These are phyloP conservation scores for Tolypocladium ophioglossoides DNA, from an alignment of 2,329 filamentous ascomycete genomes.

Conservation along the genomic window DNA sequence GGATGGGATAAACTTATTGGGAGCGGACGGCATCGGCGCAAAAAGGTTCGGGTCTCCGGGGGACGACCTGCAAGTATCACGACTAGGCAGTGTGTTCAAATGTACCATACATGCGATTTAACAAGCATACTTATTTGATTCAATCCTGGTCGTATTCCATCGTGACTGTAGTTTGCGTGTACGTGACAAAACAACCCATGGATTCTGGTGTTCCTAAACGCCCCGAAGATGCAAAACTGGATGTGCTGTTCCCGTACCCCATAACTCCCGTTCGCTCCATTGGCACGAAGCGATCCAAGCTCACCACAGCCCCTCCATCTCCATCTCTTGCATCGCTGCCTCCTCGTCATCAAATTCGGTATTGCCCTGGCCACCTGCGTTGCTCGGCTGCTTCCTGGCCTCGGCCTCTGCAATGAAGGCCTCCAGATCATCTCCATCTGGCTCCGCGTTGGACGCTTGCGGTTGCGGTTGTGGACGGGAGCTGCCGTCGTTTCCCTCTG, in stretches of 20 bases:
- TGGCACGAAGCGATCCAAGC: not conserved
- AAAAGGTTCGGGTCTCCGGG: slow-evolving; percentile 1
- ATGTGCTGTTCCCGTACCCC: not conserved
- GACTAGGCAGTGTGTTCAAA: not conserved
- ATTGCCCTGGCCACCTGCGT: slow-evolving; percentile 3
- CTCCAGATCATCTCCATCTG: slow-evolving; percentile 35
- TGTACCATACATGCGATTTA: slow-evolving; percentile 4
- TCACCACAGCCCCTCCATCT: slow-evolving; percentile 47
- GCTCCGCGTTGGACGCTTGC: not conserved
- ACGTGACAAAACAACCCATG: not conserved
- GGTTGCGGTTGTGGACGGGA: not conserved
- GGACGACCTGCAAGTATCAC: not conserved
- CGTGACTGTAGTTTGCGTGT: not conserved
- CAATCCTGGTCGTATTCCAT: not conserved
- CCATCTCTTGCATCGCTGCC: slow-evolving; percentile 57
- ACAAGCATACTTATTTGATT: not conserved
- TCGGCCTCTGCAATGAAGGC: slow-evolving; percentile 42
- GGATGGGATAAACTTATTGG: slow-evolving; percentile 3
- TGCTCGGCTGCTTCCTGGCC: slow-evolving; percentile 3
- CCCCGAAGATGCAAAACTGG: not conserved
- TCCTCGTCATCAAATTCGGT: slow-evolving; percentile 51
- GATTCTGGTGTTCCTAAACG: not conserved
- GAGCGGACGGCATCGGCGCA: slow-evolving; percentile 5
- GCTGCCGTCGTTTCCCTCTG: slow-evolving; percentile 17
- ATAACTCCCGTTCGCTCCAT: not conserved